These are phyloP conservation scores for Ensete glaucum DNA, from an alignment of 176 grass and related monocot species.

Conservation along the genomic window DNA sequence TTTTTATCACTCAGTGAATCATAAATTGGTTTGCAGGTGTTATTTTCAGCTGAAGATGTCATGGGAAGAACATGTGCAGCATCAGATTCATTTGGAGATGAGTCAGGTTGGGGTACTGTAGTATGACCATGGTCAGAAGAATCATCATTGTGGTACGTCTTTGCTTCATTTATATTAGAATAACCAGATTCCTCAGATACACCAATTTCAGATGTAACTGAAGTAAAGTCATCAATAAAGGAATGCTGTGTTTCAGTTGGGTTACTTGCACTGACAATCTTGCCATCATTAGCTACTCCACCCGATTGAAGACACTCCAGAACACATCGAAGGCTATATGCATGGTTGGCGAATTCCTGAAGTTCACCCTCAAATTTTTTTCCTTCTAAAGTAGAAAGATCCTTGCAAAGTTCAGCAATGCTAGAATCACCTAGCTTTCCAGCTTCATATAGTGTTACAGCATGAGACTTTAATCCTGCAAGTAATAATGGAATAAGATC, in stretches of 20 bases:
- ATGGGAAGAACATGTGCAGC: slow-evolving; percentile 19
- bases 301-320: slow-evolving; percentile 86
- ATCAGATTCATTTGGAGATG: slow-evolving; percentile 26
- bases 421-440: slow-evolving; percentile 92
- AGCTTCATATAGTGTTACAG: slow-evolving; percentile 95
- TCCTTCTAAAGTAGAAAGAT: slow-evolving; percentile 89
- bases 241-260: slow-evolving; percentile 14
- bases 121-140: slow-evolving; percentile 7
- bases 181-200: slow-evolving; percentile 10
- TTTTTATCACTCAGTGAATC: slow-evolving; percentile 20
- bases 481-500: not conserved
- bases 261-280: slow-evolving; percentile 27
- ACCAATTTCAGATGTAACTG: slow-evolving; percentile 24
- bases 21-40: slow-evolving; percentile 13
- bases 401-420: slow-evolving; percentile 74
- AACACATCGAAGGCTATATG: slow-evolving; percentile 82
- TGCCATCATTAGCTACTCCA: slow-evolving; percentile 38
- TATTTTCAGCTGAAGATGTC: slow-evolving; percentile 17
- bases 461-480: slow-evolving; percentile 97
- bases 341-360: slow-evolving; percentile 93
- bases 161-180: slow-evolving; percentile 15
- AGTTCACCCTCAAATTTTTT: slow-evolving; percentile 95
- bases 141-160: slow-evolving; percentile 3
- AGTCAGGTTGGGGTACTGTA: slow-evolving; percentile 12
- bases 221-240: slow-evolving; percentile 28